Evolutionary conservation across 352 stramenopile species (phyloP).

Genomic region (Phytophthora pini): DNA sequence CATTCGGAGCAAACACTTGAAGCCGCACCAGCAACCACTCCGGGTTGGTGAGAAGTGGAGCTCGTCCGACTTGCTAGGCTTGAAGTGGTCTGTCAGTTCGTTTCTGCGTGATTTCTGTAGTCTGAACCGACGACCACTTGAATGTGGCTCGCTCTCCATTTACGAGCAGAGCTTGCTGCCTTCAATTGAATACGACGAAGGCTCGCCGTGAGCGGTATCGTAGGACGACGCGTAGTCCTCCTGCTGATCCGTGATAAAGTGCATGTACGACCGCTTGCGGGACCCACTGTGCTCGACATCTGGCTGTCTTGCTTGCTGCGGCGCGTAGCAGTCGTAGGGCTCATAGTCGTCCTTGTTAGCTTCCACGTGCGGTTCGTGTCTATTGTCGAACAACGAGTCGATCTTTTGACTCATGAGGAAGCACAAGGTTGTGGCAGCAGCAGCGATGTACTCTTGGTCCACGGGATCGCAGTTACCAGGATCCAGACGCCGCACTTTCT

Average conservation of each 20-base stretch:
- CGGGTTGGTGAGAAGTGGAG: slow-evolving; percentile 32
- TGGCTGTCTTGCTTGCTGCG: slow-evolving; percentile 19
- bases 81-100: slow-evolving; percentile 20
- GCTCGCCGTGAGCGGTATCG: slow-evolving; percentile 40
- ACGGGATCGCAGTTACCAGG: slow-evolving; percentile 55
- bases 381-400: slow-evolving; percentile 75
- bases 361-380: slow-evolving; percentile 41
- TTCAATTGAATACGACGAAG: slow-evolving; percentile 69
- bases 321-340: slow-evolving; percentile 79
- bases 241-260: slow-evolving; percentile 75
- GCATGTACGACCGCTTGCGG: slow-evolving; percentile 77
- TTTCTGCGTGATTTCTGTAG: slow-evolving; percentile 14
- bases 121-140: slow-evolving; percentile 10
- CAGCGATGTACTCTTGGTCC: slow-evolving; percentile 83
- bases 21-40: slow-evolving; percentile 37
- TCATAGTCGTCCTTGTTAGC: slow-evolving; percentile 60
- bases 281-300: slow-evolving; percentile 34
- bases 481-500: slow-evolving; percentile 65
- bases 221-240: slow-evolving; percentile 44
- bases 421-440: slow-evolving; percentile 78
- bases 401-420: slow-evolving; percentile 90
- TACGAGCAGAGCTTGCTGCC: slow-evolving; percentile 82
- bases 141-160: slow-evolving; percentile 30
- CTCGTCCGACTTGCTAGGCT: slow-evolving; percentile 22
- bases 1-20: slow-evolving; percentile 32